These are phyloP conservation scores for Starmera amethionina DNA, from an alignment of 805 yeast species.

Conservation along the genomic window DNA sequence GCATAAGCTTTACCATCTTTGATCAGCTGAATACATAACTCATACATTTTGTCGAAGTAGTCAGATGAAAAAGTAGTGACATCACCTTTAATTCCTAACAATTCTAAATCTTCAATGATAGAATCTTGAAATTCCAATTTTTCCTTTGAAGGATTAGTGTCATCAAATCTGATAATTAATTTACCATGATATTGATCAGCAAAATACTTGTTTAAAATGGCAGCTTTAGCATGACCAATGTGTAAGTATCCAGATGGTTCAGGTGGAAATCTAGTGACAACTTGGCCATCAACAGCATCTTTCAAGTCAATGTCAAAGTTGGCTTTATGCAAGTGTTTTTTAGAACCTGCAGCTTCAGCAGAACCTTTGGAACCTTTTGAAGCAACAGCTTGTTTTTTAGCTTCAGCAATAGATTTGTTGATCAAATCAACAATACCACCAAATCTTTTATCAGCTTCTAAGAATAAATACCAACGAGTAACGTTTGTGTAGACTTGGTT, in stretches of 20 bases:
- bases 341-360: constrained; percentile 46
- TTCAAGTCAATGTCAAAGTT: constrained; percentile 88
- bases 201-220: constrained; percentile 90
- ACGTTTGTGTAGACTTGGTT: constrained; percentile 76
- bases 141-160: constrained; percentile 96
- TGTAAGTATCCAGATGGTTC: constrained; percentile 96
- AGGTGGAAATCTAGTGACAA: constrained; percentile 98
- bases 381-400: constrained; percentile 63
- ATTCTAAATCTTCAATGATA: constrained; percentile 81
- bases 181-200: constrained; percentile 95
- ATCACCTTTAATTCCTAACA: constrained; percentile 92
- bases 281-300: constrained; percentile 88
- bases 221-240: constrained; percentile 98
- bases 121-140: constrained; percentile 91
- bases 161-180: constrained; percentile 93
- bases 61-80: constrained; percentile 82
- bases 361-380: constrained; percentile 54
- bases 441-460: constrained; percentile 58
- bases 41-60: constrained; percentile 88
- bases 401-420: constrained; percentile 60
- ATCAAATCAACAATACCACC: constrained; percentile 61
- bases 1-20: constrained; percentile 95
- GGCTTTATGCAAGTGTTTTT: constrained; percentile 78
- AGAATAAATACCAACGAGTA: constrained; percentile 84
- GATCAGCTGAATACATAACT: constrained; percentile 74